A percentile compares a stretch with the other conserved stretches of the same genome.
Conservation (phyloP, 2,329 filamentous ascomycete species). For the Gnomoniopsis sp. region DNA sequence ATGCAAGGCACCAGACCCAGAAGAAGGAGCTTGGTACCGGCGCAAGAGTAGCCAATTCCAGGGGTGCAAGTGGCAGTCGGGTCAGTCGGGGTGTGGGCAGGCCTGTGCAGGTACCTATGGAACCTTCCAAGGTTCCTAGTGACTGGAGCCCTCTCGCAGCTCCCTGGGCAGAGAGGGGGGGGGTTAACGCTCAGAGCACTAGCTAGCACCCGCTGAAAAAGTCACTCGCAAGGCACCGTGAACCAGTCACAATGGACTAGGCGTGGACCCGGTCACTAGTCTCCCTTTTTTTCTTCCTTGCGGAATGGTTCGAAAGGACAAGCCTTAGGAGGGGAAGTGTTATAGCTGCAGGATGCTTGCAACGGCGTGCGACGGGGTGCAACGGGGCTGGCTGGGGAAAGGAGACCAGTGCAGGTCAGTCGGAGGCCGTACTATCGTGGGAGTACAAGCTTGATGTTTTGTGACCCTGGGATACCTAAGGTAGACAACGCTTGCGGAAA, state of each 20-base stretch:
- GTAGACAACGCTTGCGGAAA: neutral
- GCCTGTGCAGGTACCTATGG: neutral
- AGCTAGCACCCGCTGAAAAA: neutral
- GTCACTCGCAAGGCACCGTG: neutral
- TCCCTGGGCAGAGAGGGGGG: neutral
- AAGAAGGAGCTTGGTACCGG: slow-evolving; percentile 1
- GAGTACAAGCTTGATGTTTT: neutral
- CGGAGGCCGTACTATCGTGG: neutral
- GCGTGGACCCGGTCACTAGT: neutral
- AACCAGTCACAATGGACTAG: slow-evolving; percentile 16
- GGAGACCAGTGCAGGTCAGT: neutral
- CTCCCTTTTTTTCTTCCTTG: neutral
- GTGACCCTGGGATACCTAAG: no score
- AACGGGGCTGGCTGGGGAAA: no score
- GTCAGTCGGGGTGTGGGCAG: neutral
- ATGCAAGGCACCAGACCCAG: slow-evolving; percentile 2
- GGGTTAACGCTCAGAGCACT: slow-evolving; percentile 5
- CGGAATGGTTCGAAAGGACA: neutral
- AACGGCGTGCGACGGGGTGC: neutral
- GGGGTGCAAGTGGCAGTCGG: slow-evolving; percentile 3
- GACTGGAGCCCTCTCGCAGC: neutral
- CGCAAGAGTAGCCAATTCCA: slow-evolving; percentile 13
- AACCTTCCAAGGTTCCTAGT: neutral
- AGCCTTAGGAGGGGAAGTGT: neutral
- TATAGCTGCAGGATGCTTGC: neutral